Evolutionary conservation across 306 rosid genomes (phyloP).

Genomic region (Fagus crenata): DNA sequence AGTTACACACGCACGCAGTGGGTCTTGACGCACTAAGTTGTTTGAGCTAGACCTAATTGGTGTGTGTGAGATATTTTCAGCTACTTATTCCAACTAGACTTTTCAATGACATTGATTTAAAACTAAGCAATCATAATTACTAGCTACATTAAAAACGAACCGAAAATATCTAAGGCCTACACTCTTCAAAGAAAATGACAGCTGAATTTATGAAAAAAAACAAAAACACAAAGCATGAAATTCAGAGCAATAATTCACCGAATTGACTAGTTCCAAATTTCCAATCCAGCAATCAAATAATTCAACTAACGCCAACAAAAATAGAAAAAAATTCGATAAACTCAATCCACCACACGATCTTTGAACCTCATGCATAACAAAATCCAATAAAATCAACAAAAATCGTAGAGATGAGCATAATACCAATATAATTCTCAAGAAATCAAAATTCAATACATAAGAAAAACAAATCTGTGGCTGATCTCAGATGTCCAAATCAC

Average conservation of each 20-base stretch:
- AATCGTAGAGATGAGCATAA: too few relatives aligned
- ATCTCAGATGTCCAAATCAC: not conserved
- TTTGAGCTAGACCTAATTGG: too few relatives aligned
- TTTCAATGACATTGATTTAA: not conserved
- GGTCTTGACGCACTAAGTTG: not conserved
- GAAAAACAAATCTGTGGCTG: not conserved
- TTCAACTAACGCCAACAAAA: not conserved
- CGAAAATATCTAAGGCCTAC: not conserved
- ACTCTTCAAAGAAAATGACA: not conserved
- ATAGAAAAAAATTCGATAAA: not conserved
- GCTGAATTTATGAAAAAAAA: not conserved
- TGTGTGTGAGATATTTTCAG: too few relatives aligned
- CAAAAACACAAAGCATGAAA: not conserved
- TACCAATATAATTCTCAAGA: too few relatives aligned
- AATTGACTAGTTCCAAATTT: not conserved
- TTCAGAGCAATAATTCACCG: not conserved
- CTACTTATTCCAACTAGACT: not conserved
- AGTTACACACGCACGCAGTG: not conserved
- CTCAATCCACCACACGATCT: not conserved
- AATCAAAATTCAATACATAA: not conserved
- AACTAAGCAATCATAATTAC: not conserved
- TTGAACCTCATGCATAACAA: not conserved
- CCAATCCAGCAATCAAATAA: not conserved
- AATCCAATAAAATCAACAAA: too few relatives aligned
- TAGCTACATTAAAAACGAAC: not conserved